Evolutionary conservation across 306 rosid species (phyloP).

Genomic region (Cicer yamashitae): DNA sequence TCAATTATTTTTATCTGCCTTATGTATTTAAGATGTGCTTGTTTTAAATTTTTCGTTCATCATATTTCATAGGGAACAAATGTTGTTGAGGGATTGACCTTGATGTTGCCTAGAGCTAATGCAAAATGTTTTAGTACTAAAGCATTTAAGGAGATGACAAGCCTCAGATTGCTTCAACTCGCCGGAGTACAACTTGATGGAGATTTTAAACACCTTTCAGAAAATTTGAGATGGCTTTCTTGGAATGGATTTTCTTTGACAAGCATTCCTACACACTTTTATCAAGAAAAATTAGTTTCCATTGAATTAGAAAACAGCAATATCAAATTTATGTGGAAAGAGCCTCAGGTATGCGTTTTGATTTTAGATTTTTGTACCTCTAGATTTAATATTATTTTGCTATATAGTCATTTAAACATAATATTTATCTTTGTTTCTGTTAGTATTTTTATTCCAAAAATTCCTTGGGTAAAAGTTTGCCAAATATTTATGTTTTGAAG

Average conservation of each 20-base stretch:
- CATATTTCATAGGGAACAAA: background rate
- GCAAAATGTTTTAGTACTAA: background rate
- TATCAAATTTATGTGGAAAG: background rate
- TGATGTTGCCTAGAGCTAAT: background rate
- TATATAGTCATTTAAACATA: background rate
- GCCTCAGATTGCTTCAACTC: background rate
- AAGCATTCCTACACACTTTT: background rate
- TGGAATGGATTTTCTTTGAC: background rate
- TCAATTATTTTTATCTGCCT: too few species aligned
- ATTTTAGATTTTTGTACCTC: background rate
- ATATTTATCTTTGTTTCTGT: too few species aligned
- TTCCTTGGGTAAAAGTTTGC: background rate
- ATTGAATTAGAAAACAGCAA: background rate
- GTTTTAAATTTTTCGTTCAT: background rate
- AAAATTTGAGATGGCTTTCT: background rate
- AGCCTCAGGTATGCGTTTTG: background rate
- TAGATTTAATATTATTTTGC: background rate
- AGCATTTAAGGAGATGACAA: background rate
- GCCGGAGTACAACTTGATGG: background rate
- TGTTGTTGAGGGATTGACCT: background rate
- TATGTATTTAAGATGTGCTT: background rate
- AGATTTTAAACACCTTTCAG: background rate
- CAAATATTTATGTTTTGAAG: background rate
- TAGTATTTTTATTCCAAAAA: too few species aligned
- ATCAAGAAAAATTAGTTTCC: background rate